Conservation (phyloP, 352 stramenopile species). For the Pythium rishiriense region DNA sequence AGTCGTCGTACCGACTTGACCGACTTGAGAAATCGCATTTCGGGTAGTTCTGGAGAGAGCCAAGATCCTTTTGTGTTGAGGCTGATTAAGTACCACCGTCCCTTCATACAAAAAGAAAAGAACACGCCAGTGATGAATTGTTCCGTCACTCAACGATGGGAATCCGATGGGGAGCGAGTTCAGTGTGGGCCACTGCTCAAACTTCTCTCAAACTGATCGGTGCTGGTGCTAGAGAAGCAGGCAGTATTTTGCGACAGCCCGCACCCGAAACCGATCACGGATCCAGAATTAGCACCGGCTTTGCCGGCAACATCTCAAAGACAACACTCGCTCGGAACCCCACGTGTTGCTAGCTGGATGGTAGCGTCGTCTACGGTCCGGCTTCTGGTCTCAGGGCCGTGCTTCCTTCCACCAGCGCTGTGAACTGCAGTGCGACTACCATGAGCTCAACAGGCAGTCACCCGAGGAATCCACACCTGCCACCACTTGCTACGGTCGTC, state of each 20-base stretch:
- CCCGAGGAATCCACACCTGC: neutral
- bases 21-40: neutral
- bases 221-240: neutral
- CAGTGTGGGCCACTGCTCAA: too few relatives aligned
- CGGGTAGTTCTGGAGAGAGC: too few relatives aligned
- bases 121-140: too few relatives aligned
- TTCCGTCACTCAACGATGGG: too few relatives aligned
- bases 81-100: neutral
- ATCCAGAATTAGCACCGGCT: neutral
- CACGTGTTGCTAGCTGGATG: constrained; percentile 6
- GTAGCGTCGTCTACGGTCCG: neutral
- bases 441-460: neutral
- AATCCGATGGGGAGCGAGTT: too few relatives aligned
- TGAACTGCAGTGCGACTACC: neutral
- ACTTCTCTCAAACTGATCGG: too few relatives aligned
- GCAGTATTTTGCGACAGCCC: neutral
- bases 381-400: neutral
- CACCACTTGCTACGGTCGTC: neutral
- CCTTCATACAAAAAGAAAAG: too few relatives aligned
- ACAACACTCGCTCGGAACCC: neutral
- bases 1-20: constrained; percentile 6
- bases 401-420: neutral
- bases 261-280: constrained; percentile 3
- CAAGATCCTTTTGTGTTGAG: neutral
- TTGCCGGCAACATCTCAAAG: neutral